These are phyloP conservation scores for Cladosporium colombiae DNA, from an alignment of 2,329 filamentous ascomycete genomes.

Conservation along the genomic window DNA sequence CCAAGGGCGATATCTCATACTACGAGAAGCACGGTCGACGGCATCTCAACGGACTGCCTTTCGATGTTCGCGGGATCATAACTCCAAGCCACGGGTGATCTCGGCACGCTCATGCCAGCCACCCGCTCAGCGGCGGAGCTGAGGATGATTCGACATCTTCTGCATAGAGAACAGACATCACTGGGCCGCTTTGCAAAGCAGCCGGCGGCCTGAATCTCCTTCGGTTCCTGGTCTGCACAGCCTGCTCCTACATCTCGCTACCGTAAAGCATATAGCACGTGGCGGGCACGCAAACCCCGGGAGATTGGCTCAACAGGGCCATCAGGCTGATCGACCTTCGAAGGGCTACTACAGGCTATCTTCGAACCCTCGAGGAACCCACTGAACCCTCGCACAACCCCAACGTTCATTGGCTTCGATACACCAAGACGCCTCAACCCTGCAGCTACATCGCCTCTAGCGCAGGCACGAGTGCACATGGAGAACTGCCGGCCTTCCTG, in stretches of 20 bases:
- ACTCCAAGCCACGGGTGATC: not conserved
- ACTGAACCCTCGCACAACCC: not conserved
- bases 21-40: not conserved
- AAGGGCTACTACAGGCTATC: not conserved
- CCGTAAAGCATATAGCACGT: constrained; percentile 1
- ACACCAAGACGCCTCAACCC: not conserved
- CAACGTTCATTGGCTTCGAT: constrained; percentile 4
- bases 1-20: not conserved
- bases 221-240: not conserved
- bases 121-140: not conserved
- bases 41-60: not conserved
- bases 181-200: not conserved
- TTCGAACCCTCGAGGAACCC: not conserved
- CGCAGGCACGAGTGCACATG: constrained; percentile 3
- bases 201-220: not conserved
- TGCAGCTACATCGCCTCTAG: constrained; percentile 16
- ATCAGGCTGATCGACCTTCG: not conserved
- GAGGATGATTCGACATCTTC: constrained; percentile 1
- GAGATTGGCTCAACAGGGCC: constrained; percentile 1
- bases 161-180: not conserved
- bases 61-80: not conserved
- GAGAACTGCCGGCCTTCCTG: constrained; percentile 12
- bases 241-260: not conserved
- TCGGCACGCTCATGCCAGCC: not conserved
- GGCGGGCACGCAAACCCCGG: constrained; percentile 8